A percentile compares a stretch with the other conserved stretches of the same genome.
Conservation (phyloP, 176 grass and related monocot genomes). For the Tuctoria greenei region DNA sequence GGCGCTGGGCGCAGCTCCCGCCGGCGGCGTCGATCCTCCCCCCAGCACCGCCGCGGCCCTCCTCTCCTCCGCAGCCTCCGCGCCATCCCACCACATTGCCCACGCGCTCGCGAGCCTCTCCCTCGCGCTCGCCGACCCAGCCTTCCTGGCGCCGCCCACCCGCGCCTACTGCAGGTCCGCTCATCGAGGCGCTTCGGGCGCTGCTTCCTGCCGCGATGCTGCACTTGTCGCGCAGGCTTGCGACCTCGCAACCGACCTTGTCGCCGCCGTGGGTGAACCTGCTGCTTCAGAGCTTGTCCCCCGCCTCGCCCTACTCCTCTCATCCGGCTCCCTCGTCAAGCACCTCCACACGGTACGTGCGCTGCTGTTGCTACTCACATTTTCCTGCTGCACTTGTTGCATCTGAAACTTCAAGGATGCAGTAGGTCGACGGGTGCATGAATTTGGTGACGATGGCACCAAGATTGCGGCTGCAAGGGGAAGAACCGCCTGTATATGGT, state of each 20-base stretch:
- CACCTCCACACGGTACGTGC: constrained; percentile 68
- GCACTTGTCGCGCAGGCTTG: constrained; percentile 51
- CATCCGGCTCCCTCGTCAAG: constrained; percentile 60
- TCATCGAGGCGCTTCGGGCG: constrained; percentile 51
- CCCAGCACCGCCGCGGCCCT: constrained; percentile 58
- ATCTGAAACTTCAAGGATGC: not conserved
- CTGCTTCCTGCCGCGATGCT: constrained; percentile 48
- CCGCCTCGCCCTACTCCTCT: constrained; percentile 58
- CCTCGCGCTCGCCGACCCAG: constrained; percentile 58
- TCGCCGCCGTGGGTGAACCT: constrained; percentile 38
- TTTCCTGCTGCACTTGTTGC: not conserved
- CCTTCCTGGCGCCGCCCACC: constrained; percentile 59
- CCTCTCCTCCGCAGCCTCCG: constrained; percentile 53
- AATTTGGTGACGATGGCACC: too few species aligned
- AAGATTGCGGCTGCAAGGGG: too few species aligned
- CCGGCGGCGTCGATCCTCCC: too few species aligned
- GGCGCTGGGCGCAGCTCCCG: too few species aligned
- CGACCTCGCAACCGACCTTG: constrained; percentile 63
- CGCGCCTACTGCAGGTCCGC: constrained; percentile 59
- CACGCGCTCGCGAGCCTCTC: constrained; percentile 79
- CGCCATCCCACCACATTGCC: constrained; percentile 79
- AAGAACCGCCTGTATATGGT: too few species aligned
- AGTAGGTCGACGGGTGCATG: too few species aligned
- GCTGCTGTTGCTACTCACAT: not conserved
- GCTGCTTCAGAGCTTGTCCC: constrained; percentile 66